A percentile compares a stretch with the other conserved stretches of the same genome.
Conservation (phyloP, 2,329 filamentous ascomycete genomes). For the Clarireedia sp. region DNA sequence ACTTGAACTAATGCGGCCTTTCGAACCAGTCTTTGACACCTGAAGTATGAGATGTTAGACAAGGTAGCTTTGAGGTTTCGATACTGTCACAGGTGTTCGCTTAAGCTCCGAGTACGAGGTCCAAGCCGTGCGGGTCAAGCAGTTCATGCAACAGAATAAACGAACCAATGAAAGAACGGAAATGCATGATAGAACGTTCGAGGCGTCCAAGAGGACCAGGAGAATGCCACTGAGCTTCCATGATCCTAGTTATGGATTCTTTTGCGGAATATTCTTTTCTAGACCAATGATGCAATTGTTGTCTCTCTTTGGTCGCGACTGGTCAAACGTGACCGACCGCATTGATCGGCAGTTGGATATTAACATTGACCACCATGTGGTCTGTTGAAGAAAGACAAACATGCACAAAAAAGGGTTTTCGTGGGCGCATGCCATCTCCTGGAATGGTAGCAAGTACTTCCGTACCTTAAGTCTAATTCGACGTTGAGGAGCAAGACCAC, state of each 20-base stretch:
- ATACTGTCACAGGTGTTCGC: constrained; percentile 26
- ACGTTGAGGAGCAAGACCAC: too few species aligned
- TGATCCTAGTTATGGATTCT: constrained; percentile 3
- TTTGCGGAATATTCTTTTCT: background rate
- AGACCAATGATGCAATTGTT: background rate
- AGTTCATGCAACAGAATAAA: constrained; percentile 16
- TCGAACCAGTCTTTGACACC: constrained; percentile 11
- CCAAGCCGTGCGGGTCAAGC: constrained; percentile 11
- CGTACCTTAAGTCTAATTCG: background rate
- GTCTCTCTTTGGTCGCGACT: background rate
- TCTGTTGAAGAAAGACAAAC: background rate
- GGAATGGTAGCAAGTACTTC: background rate
- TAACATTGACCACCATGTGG: background rate
- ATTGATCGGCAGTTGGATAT: background rate
- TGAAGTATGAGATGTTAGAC: constrained; percentile 18
- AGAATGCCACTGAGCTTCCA: background rate
- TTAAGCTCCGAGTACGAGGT: constrained; percentile 13
- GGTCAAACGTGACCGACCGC: background rate
- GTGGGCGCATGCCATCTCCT: background rate
- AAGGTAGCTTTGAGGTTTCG: constrained; percentile 26
- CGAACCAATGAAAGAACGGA: background rate
- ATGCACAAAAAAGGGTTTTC: background rate
- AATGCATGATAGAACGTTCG: background rate
- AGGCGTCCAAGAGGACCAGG: background rate
- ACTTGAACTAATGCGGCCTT: constrained; percentile 2